Base-by-base conservation (phyloP, 2,329 filamentous ascomycete genomes). In the Thielaviopsis ethacetica region DNA sequence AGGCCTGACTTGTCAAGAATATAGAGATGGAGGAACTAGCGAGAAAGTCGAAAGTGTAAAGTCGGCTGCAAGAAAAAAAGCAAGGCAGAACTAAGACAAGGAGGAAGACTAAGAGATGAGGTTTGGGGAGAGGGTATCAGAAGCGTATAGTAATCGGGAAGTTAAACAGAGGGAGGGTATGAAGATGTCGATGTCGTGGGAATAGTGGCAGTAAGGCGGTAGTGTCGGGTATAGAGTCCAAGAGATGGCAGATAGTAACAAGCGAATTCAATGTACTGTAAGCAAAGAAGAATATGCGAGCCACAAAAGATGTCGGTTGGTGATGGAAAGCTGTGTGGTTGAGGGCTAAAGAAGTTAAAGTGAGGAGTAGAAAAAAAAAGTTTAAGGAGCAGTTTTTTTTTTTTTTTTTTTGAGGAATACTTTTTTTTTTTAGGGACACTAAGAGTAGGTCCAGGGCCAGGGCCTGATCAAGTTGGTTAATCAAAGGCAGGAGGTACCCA, bases 331-430 rank as follows among this genome's bases (percentile, higher is more conserved):
- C 41, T 22, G 17, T 27, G 17, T 49, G 44, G 17, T 24, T 47
- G 34, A 19, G 44, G 19, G 38, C 38, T 56, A 54, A 54, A n/a
- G n/a, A 38, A 41, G 26, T 54, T 27, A 41, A 54, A 34, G 26
- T 54, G 17, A 41, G 27, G 26, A 44, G n/a, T 21, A 58, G 47
- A 27, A 34, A 58, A 53, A 56, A 58, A 58, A 58, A 34, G 22
- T 58, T 19, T 26, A 47, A 27, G 44, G 38, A 19, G 44, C 15
- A 22, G 30, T 51, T 51, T 26, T 51, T 57, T 57, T 57, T 57
- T 52, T 50, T 38, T 15, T 53, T 21, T 19, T n/a, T 24, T 27
- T 27, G 26, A 27, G 26, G 26, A 9, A 27, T 9, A 27, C 26
- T 27, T 41, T 41, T 12, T 41, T 41, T 41, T 41, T 41, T 41